Conservation (phyloP, 768 basidiomycete species). For the Amanita subjunquillea region DNA sequence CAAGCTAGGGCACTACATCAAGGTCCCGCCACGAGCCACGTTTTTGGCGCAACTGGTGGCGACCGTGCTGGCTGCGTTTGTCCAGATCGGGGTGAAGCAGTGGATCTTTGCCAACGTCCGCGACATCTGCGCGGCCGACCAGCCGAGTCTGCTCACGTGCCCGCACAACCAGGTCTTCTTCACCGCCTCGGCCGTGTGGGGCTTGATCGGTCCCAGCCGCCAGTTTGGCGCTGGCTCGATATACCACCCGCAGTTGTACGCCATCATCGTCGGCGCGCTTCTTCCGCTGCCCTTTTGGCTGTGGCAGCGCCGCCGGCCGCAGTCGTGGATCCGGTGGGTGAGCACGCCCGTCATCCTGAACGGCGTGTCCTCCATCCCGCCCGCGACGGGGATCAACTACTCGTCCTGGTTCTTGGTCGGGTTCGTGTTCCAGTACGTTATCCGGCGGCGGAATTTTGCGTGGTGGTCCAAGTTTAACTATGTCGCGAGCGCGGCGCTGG, state of each 20-base stretch:
- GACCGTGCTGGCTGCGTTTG: slow-evolving; percentile 63
- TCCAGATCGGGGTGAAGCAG: slow-evolving; percentile 72
- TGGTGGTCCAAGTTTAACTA: slow-evolving; percentile 97
- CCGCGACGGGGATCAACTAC: slow-evolving; percentile 94
- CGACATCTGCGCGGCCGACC: slow-evolving; percentile 56
- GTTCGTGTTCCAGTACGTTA: slow-evolving; percentile 81
- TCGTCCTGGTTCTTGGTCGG: slow-evolving; percentile 82
- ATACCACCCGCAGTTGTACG: slow-evolving; percentile 76
- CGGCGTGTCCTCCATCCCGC: slow-evolving; percentile 76
- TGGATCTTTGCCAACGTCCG: slow-evolving; percentile 74
- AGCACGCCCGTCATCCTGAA: slow-evolving; percentile 79
- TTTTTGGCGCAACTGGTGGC: slow-evolving; percentile 75
- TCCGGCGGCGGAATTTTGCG: slow-evolving; percentile 62
- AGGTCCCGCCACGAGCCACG: slow-evolving; percentile 85
- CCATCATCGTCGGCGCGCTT: slow-evolving; percentile 67
- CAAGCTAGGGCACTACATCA: slow-evolving; percentile 92
- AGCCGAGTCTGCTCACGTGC: slow-evolving; percentile 65
- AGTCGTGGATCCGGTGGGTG: slow-evolving; percentile 70
- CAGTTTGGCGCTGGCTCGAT: slow-evolving; percentile 61
- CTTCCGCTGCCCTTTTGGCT: slow-evolving; percentile 85
- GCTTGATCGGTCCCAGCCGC: slow-evolving; percentile 68
- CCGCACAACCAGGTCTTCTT: slow-evolving; percentile 83
- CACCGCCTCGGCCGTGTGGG: slow-evolving; percentile 88
- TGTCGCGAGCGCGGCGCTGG: slow-evolving; percentile 74
- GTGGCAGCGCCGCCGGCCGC: slow-evolving; percentile 70